Evolutionary conservation across 2,329 filamentous ascomycete genomes (phyloP), one percentile per base, ranked within the genome.

Genomic region (Talaromyces sp.): DNA sequence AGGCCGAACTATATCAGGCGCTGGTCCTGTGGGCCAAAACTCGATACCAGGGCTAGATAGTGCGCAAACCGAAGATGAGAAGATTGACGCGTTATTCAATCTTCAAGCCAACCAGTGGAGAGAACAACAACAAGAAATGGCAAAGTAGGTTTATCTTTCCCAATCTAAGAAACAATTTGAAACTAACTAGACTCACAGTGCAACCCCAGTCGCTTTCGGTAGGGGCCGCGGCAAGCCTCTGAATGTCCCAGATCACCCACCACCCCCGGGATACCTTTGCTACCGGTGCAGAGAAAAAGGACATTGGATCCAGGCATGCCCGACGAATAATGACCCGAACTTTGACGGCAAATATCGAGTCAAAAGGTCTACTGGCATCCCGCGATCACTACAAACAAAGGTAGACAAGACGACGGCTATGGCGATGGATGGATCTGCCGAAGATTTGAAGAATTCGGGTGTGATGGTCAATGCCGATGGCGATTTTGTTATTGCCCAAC

Each of bases 231-330:
- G 70, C 39, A 78, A 78, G 68, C 72, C 74, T 50, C 66, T 75
- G 57, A 95, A 95, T 74, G 90, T 96, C 33, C 95, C 95, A 3
- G 93, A 96, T 71, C 93, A 97, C 74, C 92, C 95, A 54, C 93
- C 95, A 2, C 95, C 95, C 1, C 90, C 91, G 62, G 93, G 93
- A 62, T 99, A 99, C 77, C 90, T 97, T 67, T 99, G 95, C 80
- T 97, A 97, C 76, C 90, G 95, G 59, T 99, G 95, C 78, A 91
- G 93, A 67, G 90, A 97, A 77, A 97, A 97, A 81, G 95, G 93
- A n/a, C 95, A 99, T 77, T 99, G 94, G 94, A 99, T 99, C 68
- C 94, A 98, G 80, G 87, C 92, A 61, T 99, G 95, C 74, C 95
- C 95, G 7, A 99, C 94, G n/a, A 99, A 99, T 77, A 92, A 97